Evolutionary conservation across 176 grass and related monocot genomes (phyloP).

Genomic region (Miscanthus lutarioriparius): DNA sequence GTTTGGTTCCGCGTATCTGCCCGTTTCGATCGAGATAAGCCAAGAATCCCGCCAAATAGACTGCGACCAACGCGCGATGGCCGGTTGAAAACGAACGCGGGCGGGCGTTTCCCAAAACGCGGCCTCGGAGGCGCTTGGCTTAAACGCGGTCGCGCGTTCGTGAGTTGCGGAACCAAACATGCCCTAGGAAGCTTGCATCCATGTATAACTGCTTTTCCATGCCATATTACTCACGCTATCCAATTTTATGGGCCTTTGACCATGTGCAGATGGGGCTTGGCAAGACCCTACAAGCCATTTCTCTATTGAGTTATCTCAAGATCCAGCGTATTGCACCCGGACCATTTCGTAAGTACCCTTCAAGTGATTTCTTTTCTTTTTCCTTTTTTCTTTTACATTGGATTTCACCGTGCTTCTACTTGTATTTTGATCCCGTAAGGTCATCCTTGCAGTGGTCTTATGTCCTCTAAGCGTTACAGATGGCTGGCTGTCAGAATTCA

Average conservation of each 20-base stretch:
- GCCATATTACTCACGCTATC: background rate
- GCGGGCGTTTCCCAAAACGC: no score
- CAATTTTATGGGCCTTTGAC: background rate
- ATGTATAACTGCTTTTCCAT: background rate
- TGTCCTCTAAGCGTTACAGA: constrained; percentile 83
- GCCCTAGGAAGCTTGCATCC: background rate
- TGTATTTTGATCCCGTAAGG: constrained; percentile 29
- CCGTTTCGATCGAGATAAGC: no score
- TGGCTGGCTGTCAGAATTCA: constrained; percentile 84
- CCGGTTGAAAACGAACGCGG: no score
- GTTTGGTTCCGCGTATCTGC: no score
- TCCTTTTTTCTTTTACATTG: background rate
- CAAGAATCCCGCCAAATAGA: no score
- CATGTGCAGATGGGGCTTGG: constrained; percentile 86
- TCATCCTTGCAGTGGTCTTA: constrained; percentile 69
- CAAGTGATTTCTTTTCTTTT: background rate
- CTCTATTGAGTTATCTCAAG: constrained; percentile 81
- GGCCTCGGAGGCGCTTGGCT: no score
- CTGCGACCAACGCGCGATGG: no score
- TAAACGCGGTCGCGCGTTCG: no score
- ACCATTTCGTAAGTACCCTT: constrained; percentile 67
- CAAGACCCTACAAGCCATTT: constrained; percentile 94
- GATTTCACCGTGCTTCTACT: background rate
- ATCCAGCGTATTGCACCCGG: constrained; percentile 47
- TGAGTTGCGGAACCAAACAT: no score